A percentile compares a stretch with the other conserved stretches of the same genome.
These are phyloP conservation scores for Kodamaea ohmeri DNA, from an alignment of 1,139 yeast genomes.

Conservation along the genomic window DNA sequence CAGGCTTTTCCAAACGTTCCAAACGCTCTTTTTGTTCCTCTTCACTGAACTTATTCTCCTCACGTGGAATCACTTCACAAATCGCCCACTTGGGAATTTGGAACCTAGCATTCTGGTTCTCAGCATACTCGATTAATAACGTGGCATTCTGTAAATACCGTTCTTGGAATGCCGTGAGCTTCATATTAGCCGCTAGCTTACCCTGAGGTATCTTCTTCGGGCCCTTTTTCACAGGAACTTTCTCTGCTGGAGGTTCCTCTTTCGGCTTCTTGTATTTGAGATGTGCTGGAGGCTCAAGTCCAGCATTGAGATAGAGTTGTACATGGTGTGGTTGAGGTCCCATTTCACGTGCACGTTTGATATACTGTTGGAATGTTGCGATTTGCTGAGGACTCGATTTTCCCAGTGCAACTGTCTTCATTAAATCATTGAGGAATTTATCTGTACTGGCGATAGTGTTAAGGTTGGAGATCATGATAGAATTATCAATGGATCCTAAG, in stretches of 20 bases:
- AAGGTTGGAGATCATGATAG: conserved; percentile 77
- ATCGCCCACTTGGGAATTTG: conserved; percentile 73
- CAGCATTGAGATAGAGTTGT: conserved; percentile 21
- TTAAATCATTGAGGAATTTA: conserved; percentile 59
- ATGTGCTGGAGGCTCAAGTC: conserved; percentile 13
- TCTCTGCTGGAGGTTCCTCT: conserved; percentile 18
- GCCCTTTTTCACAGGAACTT: conserved; percentile 25
- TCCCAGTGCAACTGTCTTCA: conserved; percentile 85
- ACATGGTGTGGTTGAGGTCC: conserved; percentile 55
- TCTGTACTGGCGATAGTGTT: conserved; percentile 79
- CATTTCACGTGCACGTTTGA: conserved; percentile 72
- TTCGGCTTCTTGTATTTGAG: conserved; percentile 19
- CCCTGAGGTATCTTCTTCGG: conserved; percentile 20
- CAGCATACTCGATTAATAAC: conserved; percentile 79
- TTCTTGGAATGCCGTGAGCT: conserved; percentile 73
- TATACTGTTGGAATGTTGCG: conserved; percentile 73
- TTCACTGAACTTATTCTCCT: conserved; percentile 14
- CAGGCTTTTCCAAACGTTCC: conserved; percentile 2
- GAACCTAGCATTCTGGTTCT: conserved; percentile 73
- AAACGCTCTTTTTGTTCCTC: conserved; percentile 19
- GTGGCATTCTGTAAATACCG: conserved; percentile 67
- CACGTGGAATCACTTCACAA: conserved; percentile 49
- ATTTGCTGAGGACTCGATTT: conserved; percentile 70
- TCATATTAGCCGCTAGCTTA: conserved; percentile 42
- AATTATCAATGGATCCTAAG: conserved; percentile 62